These are phyloP conservation scores for Candida koratica DNA, from an alignment of 805 yeast species.

Conservation along the genomic window DNA sequence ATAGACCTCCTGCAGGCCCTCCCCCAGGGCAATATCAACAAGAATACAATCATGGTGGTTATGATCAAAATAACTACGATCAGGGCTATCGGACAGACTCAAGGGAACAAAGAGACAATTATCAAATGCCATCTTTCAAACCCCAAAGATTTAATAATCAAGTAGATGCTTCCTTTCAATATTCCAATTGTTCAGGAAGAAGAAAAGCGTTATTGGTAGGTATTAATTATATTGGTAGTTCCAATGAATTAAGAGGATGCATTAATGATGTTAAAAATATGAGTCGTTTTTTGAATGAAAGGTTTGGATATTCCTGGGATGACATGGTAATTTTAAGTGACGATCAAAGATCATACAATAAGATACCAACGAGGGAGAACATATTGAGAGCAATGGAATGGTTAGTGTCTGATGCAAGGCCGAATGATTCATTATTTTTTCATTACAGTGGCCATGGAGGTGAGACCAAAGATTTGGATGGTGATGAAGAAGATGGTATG, in stretches of 20 bases:
- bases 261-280: conserved; percentile 39
- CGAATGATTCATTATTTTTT: conserved; percentile 37
- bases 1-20: conserved; percentile 15
- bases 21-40: conserved; percentile 6
- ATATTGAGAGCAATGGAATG: conserved; percentile 38
- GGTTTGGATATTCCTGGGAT: conserved; percentile 32
- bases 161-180: conserved; percentile 33
- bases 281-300: conserved; percentile 27
- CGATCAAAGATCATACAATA: conserved; percentile 28
- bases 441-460: conserved; percentile 43
- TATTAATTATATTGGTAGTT: conserved; percentile 30
- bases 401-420: conserved; percentile 35
- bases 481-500: conserved; percentile 35
- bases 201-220: conserved; percentile 37
- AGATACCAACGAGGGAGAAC: conserved; percentile 33
- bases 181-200: conserved; percentile 35
- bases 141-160: conserved; percentile 38
- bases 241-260: conserved; percentile 33
- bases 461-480: conserved; percentile 31
- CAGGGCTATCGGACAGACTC: too few relatives aligned
- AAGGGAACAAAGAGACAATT: conserved; percentile 10
- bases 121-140: conserved; percentile 23
- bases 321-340: conserved; percentile 39
- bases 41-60: conserved; percentile 17
- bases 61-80: conserved; percentile 9